Percentiles rank a stretch among this genome's conserved stretches.
phyloP scores from a whole-genome alignment of 2,329 filamentous ascomycete species.

The Colletotrichum destructivum region DNA sequence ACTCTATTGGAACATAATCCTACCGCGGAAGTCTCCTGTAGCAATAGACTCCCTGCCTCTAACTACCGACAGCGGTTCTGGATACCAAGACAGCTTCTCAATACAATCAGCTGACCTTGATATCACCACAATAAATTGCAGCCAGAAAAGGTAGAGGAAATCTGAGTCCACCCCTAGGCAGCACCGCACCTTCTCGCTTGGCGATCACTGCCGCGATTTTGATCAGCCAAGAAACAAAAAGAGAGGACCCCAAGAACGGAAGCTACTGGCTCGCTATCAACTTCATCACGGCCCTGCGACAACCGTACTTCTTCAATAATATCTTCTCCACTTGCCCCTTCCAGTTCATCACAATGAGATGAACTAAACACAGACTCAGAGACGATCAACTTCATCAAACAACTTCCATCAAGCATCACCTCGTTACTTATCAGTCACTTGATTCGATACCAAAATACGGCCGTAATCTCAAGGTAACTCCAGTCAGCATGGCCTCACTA shows the following conservation, averaged over 20 bases:
- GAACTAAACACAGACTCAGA: not conserved
- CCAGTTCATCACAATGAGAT: not conserved
- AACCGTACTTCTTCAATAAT: not conserved
- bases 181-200: not conserved
- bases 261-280: not conserved
- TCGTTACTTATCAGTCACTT: not conserved
- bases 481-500: not conserved
- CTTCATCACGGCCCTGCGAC: not conserved
- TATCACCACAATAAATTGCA: no score
- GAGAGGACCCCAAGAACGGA: not conserved
- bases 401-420: not conserved
- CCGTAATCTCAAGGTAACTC: not conserved
- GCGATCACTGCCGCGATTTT: not conserved
- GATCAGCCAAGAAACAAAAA: not conserved
- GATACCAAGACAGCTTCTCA: no score
- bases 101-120: no score
- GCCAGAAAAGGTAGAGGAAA: no score
- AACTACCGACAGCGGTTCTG: no score
- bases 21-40: no score
- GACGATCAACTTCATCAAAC: not conserved
- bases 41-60: no score
- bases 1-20: no score
- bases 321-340: not conserved
- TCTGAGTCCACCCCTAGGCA: no score
- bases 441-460: not conserved